phyloP scores from a whole-genome alignment of 2,329 filamentous ascomycete species.

The Hymenoscyphus repandus region DNA sequence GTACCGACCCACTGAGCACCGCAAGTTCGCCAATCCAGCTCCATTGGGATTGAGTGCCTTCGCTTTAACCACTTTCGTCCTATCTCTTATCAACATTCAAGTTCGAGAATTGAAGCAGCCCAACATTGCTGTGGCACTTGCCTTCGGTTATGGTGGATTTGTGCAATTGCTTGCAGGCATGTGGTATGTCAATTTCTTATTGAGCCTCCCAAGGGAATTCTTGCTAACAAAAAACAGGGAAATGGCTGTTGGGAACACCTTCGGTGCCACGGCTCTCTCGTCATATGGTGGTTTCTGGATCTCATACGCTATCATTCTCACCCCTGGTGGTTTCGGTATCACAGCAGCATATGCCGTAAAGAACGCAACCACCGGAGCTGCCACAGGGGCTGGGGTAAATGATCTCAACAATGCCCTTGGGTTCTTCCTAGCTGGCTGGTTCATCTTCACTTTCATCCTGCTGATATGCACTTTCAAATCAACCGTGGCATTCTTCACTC shows the following conservation, averaged over 20 bases:
- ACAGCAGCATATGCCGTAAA: constrained; percentile 30
- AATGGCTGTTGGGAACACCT: constrained; percentile 59
- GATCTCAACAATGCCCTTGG: constrained; percentile 48
- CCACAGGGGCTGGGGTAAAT: constrained; percentile 24
- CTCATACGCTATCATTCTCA: constrained; percentile 50
- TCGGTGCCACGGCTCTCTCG: constrained; percentile 56
- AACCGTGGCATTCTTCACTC: constrained; percentile 53
- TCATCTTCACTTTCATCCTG: constrained; percentile 56
- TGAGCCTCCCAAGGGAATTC: not conserved
- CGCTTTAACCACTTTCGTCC: constrained; percentile 57
- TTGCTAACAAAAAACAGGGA: constrained; percentile 38
- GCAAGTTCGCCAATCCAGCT: constrained; percentile 55
- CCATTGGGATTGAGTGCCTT: constrained; percentile 56
- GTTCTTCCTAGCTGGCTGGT: constrained; percentile 56
- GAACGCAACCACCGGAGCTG: constrained; percentile 6
- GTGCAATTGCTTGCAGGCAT: constrained; percentile 66
- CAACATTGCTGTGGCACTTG: constrained; percentile 51
- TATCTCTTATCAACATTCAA: constrained; percentile 54
- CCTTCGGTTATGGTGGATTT: constrained; percentile 60
- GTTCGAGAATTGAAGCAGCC: constrained; percentile 40
- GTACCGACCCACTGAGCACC: constrained; percentile 45
- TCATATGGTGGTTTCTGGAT: constrained; percentile 62
- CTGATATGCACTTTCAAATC: constrained; percentile 53
- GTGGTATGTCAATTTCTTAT: constrained; percentile 42
- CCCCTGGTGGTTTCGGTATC: constrained; percentile 47